Conservation (phyloP, 78 protist genomes). For the Dictyostelium discoideum region DNA sequence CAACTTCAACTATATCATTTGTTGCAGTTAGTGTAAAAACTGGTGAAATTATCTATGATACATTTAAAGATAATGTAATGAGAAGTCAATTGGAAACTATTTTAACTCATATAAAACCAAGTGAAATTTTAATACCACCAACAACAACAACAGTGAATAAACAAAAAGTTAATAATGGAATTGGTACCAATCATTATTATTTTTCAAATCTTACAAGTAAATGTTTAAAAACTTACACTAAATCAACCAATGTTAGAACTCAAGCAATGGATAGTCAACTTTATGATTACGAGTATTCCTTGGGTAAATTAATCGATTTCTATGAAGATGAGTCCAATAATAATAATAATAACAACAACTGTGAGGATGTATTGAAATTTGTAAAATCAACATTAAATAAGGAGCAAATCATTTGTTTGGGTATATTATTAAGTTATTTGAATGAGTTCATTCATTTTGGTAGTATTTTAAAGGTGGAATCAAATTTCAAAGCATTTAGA, state of each 20-base stretch:
- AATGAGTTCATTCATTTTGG: constrained; percentile 50
- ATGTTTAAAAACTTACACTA: constrained; percentile 26
- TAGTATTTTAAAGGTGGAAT: background rate
- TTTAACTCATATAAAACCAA: constrained; percentile 63
- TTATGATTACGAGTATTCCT: constrained; percentile 33
- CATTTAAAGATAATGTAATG: constrained; percentile 56
- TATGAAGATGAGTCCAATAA: background rate
- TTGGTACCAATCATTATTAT: background rate
- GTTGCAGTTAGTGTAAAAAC: constrained; percentile 82
- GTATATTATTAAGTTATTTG: constrained; percentile 4
- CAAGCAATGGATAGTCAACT: constrained; percentile 14
- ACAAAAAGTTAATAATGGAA: background rate
- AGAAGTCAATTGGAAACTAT: constrained; percentile 81
- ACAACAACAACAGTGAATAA: background rate
- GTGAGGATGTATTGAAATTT: background rate
- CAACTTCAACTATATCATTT: constrained; percentile 38
- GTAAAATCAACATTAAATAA: background rate
- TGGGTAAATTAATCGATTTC: background rate
- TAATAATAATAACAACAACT: background rate
- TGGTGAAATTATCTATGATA: constrained; percentile 86
- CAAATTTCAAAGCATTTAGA: constrained; percentile 53
- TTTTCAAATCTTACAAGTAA: background rate
- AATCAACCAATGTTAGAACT: constrained; percentile 43
- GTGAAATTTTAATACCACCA: constrained; percentile 69
- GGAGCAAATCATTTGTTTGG: constrained; percentile 12